phyloP scores from a whole-genome alignment of 139 green algal species.

The Coelastrella sp. region DNA sequence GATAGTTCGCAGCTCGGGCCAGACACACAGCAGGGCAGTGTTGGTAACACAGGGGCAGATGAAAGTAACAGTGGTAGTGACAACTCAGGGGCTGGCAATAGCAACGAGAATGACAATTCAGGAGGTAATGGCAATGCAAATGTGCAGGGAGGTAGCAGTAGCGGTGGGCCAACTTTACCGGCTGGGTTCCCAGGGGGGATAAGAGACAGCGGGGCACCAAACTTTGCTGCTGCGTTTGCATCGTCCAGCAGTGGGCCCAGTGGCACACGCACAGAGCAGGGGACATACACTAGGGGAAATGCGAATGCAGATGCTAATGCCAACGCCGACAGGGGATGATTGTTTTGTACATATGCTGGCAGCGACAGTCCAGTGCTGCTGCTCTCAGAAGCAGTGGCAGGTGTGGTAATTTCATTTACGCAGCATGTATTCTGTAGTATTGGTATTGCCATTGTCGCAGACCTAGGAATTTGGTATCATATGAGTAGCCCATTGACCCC shows the following conservation, averaged over 20 bases:
- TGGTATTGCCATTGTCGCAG: too few relatives aligned
- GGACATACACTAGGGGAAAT: background rate
- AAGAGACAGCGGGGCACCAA: background rate
- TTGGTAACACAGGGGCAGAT: background rate
- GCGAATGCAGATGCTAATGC: background rate
- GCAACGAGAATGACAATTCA: too few relatives aligned
- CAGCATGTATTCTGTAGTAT: too few relatives aligned
- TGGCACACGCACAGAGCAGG: background rate
- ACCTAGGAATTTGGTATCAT: too few relatives aligned
- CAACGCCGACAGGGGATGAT: background rate
- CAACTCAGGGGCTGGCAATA: background rate
- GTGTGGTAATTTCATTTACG: too few relatives aligned
- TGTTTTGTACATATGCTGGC: background rate
- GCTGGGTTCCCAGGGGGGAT: background rate
- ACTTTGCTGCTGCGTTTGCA: background rate
- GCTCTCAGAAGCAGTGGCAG: too few relatives aligned
- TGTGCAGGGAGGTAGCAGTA: too few relatives aligned
- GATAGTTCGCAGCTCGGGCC: background rate
- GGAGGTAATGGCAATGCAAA: too few relatives aligned
- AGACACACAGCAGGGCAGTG: background rate
- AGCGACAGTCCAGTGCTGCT: too few relatives aligned
- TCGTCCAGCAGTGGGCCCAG: background rate
- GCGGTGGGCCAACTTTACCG: too few relatives aligned
- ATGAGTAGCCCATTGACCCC: too few relatives aligned
- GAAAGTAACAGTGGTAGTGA: background rate